These are phyloP conservation scores for Pharnaceum exiguum DNA, from an alignment of 148 eudicot genomes.

Conservation along the genomic window DNA sequence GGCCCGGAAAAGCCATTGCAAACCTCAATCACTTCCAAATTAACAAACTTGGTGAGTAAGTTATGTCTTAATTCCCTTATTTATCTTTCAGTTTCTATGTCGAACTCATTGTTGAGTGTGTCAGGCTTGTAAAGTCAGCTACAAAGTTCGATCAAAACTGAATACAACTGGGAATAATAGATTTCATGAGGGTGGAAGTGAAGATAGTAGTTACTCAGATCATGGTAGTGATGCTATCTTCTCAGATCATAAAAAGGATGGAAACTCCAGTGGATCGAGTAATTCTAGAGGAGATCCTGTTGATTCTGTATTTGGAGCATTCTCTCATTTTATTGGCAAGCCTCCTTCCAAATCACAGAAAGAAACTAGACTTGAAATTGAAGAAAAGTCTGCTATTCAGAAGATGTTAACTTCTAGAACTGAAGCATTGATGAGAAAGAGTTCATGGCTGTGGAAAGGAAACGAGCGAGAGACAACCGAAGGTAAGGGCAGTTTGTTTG, in stretches of 20 bases:
- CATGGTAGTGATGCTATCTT: constrained; percentile 42
- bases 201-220: constrained; percentile 67
- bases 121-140: constrained; percentile 91
- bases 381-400: constrained; percentile 60
- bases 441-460: constrained; percentile 85
- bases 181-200: constrained; percentile 64
- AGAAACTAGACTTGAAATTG: constrained; percentile 57
- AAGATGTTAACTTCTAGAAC: constrained; percentile 71
- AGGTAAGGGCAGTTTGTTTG: constrained; percentile 43
- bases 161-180: constrained; percentile 50
- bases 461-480: constrained; percentile 56
- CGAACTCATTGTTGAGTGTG: constrained; percentile 25
- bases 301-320: constrained; percentile 49
- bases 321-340: constrained; percentile 38
- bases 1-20: constrained; percentile 93
- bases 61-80: constrained; percentile 17
- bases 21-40: constrained; percentile 74
- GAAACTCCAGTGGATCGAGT: constrained; percentile 78
- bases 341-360: constrained; percentile 36
- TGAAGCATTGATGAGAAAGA: constrained; percentile 89
- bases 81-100: background rate
- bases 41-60: constrained; percentile 90
- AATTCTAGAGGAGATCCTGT: constrained; percentile 69
- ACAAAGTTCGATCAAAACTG: constrained; percentile 86
- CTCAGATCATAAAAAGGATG: constrained; percentile 69